phyloP scores from a whole-genome alignment of 371 early-diverging fungal genomes.

The Capillidium rhysosporum region DNA sequence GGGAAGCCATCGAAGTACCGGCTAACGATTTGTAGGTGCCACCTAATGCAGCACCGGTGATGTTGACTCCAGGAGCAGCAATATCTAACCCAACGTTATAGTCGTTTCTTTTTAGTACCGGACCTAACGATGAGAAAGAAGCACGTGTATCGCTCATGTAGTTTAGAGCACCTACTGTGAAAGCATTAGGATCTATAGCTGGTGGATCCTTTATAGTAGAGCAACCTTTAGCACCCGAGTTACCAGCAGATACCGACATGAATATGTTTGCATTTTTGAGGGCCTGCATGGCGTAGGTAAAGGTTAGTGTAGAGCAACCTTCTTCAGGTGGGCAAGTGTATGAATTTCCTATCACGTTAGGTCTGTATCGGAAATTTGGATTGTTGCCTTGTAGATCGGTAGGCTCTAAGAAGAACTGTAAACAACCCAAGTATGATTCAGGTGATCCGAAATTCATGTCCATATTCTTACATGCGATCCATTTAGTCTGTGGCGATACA shows the following conservation, averaged over 20 bases:
- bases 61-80: conserved; percentile 18
- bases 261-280: background rate
- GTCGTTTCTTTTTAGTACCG: background rate
- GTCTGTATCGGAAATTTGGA: background rate
- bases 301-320: background rate
- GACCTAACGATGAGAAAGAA: background rate
- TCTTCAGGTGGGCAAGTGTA: conserved; percentile 1
- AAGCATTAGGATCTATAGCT: background rate
- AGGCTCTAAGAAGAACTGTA: conserved; percentile 3
- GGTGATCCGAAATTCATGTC: background rate
- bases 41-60: conserved; percentile 14
- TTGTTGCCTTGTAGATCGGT: background rate
- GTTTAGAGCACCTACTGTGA: background rate
- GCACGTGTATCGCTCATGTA: background rate
- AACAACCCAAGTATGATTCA: conserved; percentile 2
- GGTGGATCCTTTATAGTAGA: background rate
- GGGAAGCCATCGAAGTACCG: conserved; percentile 50
- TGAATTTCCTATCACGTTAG: conserved; percentile 4
- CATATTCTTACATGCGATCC: conserved; percentile 7
- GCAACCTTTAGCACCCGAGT: background rate
- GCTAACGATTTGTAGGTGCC: background rate
- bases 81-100: background rate
- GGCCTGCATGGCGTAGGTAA: background rate
- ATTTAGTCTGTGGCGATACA: background rate
- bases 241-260: conserved; percentile 3